Base-by-base conservation (phyloP, 495 filamentous ascomycete genomes). In the Parathielavia appendiculata region DNA sequence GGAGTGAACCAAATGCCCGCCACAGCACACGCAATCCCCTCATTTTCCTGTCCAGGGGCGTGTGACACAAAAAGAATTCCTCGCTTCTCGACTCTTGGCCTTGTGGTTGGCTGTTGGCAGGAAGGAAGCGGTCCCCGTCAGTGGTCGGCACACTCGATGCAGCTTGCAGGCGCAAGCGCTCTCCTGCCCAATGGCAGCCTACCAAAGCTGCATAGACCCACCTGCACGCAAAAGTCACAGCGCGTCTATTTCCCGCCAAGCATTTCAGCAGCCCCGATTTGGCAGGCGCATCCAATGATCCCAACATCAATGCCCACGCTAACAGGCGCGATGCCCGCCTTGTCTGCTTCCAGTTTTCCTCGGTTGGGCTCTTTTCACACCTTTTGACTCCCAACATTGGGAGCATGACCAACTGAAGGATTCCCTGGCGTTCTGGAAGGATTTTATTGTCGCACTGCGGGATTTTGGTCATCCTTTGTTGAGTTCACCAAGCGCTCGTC, bases 121-220 rank as follows among this genome's bases (percentile, higher is more conserved):
- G 49, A 30, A 56, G 61, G 47, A 54, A 50, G 51, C 51, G 55
- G 55, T 30, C 55, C 2, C 13, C 11, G 53, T 40, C 10, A 49
- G 22, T 59, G 61, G 52, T 39, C 53, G 50, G 61, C 61, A 63
- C 62, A 63, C 32, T 53, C 17, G 35, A 54, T 67, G 66, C 62
- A 66, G 40, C 40, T 38, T 58, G 63, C 65, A 67, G 65, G 69
- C 70, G 67, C 67, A 69, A 66, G 70, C 70, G 70, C 70, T 64
- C 59, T 51, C 22, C 26, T 19, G 46, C 11, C 66, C 63, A 69
- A 67, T 67, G 6, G 30, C 5, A 30, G 58, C 54, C 38, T 51
- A 17, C 12, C 11, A n/a, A 41, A 57, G 44, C 55, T 61, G 50
- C 49, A 11, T 9, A 20, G 49, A 59, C 44, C 59, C 61, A 59